Percentiles rank a stretch among this genome's conserved stretches.
These are phyloP conservation scores for Epichloe scottii DNA, from an alignment of 2,329 filamentous ascomycete species.

Conservation along the genomic window DNA sequence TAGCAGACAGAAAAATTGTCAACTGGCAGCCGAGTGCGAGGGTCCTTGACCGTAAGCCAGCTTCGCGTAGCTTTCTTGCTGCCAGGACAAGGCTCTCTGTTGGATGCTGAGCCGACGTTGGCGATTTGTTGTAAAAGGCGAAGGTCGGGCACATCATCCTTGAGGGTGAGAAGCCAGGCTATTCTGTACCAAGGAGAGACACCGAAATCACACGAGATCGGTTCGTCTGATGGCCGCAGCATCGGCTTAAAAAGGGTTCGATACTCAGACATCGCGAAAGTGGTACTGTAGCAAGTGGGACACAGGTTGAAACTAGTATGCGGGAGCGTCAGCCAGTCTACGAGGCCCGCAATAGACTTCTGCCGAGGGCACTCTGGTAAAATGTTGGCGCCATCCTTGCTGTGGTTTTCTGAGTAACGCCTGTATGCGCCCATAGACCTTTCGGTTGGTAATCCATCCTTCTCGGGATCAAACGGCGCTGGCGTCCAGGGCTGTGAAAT, in stretches of 20 bases:
- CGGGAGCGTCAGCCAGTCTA: slow-evolving; percentile 73
- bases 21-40: slow-evolving; percentile 49
- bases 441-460: slow-evolving; percentile 22
- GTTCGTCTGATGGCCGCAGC: slow-evolving; percentile 42
- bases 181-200: slow-evolving; percentile 68
- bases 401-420: slow-evolving; percentile 36
- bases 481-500: slow-evolving; percentile 31
- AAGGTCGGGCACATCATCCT: slow-evolving; percentile 53
- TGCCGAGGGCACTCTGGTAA: slow-evolving; percentile 61
- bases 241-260: slow-evolving; percentile 48
- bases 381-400: slow-evolving; percentile 13
- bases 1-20: slow-evolving; percentile 64
- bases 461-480: slow-evolving; percentile 29
- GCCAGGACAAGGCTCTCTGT: slow-evolving; percentile 44
- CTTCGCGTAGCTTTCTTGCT: slow-evolving; percentile 40
- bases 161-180: slow-evolving; percentile 69
- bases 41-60: slow-evolving; percentile 69
- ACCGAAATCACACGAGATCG: slow-evolving; percentile 67
- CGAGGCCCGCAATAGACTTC: slow-evolving; percentile 45
- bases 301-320: slow-evolving; percentile 69
- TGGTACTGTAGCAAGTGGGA: slow-evolving; percentile 60
- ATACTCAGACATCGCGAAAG: slow-evolving; percentile 59
- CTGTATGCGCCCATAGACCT: slow-evolving; percentile 34
- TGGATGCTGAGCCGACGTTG: slow-evolving; percentile 38
- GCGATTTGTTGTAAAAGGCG: slow-evolving; percentile 59